A percentile compares a stretch with the other conserved stretches of the same genome.
These are phyloP conservation scores for Remersonia thermophila DNA, from an alignment of 2,329 filamentous ascomycete genomes.

Conservation along the genomic window DNA sequence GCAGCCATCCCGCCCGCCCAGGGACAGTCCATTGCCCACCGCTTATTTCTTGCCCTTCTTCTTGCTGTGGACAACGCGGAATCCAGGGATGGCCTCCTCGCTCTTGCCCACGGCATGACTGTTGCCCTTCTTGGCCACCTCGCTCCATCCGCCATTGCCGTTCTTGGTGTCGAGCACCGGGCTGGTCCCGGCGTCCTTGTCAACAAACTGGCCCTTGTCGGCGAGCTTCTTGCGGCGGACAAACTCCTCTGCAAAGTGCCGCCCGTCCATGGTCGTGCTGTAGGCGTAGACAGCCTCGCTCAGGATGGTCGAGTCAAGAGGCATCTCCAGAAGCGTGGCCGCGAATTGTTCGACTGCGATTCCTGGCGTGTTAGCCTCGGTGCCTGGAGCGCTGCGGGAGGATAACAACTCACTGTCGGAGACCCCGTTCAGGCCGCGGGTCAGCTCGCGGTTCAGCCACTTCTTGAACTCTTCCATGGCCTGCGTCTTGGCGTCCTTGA, in stretches of 20 bases:
- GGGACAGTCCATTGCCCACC: too few species aligned
- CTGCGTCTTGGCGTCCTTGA: slow-evolving; percentile 27
- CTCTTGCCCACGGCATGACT: slow-evolving; percentile 30
- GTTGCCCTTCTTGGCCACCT: slow-evolving; percentile 87
- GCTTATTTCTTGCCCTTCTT: slow-evolving; percentile 68
- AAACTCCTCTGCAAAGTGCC: slow-evolving; percentile 89
- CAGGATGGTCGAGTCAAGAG: slow-evolving; percentile 67
- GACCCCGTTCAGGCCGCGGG: slow-evolving; percentile 46
- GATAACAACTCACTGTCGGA: slow-evolving; percentile 8
- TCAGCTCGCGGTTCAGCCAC: slow-evolving; percentile 73
- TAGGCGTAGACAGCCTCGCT: slow-evolving; percentile 80
- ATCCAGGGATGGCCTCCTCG: slow-evolving; percentile 37
- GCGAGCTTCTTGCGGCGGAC: slow-evolving; percentile 85
- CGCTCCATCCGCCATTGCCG: slow-evolving; percentile 69
- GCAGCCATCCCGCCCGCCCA: too few species aligned
- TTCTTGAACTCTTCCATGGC: slow-evolving; percentile 90
- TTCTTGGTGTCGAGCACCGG: slow-evolving; percentile 38
- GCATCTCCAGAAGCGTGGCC: slow-evolving; percentile 60
- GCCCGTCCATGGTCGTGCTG: slow-evolving; percentile 81
- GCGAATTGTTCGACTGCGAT: slow-evolving; percentile 66
- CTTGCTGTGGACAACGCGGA: slow-evolving; percentile 87
- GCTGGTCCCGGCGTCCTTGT: slow-evolving; percentile 45
- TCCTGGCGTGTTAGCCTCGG: slow-evolving; percentile 1
- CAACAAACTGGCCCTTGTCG: slow-evolving; percentile 62
- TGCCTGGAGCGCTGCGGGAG: neutral